A percentile compares a stretch with the other conserved stretches of the same genome.
These are phyloP conservation scores for Hypoxylon sp. DNA, from an alignment of 2,329 filamentous ascomycete species.

Conservation along the genomic window DNA sequence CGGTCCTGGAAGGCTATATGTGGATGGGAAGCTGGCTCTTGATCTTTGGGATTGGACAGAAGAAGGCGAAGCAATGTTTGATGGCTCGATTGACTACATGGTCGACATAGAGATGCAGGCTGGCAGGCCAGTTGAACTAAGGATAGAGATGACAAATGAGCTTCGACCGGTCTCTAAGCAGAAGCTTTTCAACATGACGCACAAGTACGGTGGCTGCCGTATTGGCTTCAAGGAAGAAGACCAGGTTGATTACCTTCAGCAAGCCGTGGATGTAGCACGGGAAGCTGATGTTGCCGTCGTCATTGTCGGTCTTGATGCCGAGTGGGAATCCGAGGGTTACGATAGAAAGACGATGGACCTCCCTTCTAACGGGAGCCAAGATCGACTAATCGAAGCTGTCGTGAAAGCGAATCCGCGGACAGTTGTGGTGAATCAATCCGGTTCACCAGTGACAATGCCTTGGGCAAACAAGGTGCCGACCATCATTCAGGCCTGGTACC, in stretches of 20 bases:
- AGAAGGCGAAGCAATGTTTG: conserved; percentile 79
- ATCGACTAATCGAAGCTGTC: conserved; percentile 74
- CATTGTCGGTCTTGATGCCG: conserved; percentile 77
- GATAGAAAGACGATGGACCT: conserved; percentile 75
- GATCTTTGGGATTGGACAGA: conserved; percentile 80
- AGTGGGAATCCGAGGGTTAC: conserved; percentile 83
- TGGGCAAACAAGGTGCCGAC: conserved; percentile 76
- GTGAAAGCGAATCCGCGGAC: conserved; percentile 75
- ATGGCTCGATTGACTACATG: conserved; percentile 75
- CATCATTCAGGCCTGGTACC: conserved; percentile 80
- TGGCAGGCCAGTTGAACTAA: conserved; percentile 72
- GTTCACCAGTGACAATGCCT: conserved; percentile 78
- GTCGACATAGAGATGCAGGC: conserved; percentile 73
- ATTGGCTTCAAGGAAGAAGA: conserved; percentile 80
- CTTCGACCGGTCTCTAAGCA: conserved; percentile 74
- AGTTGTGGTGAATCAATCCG: conserved; percentile 78
- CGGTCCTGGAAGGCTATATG: conserved; percentile 73
- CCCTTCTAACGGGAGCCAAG: conserved; percentile 70
- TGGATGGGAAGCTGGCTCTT: conserved; percentile 72
- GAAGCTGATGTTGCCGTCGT: conserved; percentile 77
- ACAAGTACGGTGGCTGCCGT: conserved; percentile 79
- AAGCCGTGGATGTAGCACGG: conserved; percentile 74
- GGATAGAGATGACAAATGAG: conserved; percentile 77
- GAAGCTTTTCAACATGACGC: conserved; percentile 68
- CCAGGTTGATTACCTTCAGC: conserved; percentile 72